Evolutionary conservation across 805 yeast genomes (phyloP), one percentile per base, ranked within the genome.

Genomic region (Candida vartiovaarae): DNA sequence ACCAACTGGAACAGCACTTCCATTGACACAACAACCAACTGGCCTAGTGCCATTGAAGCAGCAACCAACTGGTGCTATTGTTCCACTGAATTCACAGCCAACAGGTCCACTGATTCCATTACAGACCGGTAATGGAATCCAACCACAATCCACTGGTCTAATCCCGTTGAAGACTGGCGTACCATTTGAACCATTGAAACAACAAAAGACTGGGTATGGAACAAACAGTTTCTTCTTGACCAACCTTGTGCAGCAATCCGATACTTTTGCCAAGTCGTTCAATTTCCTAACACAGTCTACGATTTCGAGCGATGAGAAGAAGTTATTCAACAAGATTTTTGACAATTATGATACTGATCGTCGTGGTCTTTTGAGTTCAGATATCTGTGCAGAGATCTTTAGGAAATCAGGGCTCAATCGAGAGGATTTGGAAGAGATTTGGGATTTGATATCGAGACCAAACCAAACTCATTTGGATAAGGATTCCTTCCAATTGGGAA

Each of bases 401-500:
- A 81, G 91, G 41, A 91, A 93, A 66, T 84, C 95, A 24, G 98
- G 98, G 2, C 76, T 93, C 52, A 73, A 81, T 43, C 78, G 96
- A 63, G 72, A 79, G n/a, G 97, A 93, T 55, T 71, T 91, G 47
- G 98, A 90, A 63, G 71, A 78, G 32, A 86, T 93, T 49, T 93
- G 99, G 99, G 86, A 80, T 41, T 71, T 91, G 50, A 78, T 90
- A 40, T 96, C 93, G 61, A 76, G 83, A 15, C 81, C 84, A 42
- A 87, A 91, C 62, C 75, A 84, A 45, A 96, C 98, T 2, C 82
- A 79, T 61, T 76, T 91, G 51, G 89, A 88, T 62, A 81, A 80
- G 56, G 96, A 91, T 62, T 96, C 90, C 63, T 93, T 91, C 68
- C 86, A 95, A 0, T 91, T 91, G 40, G 97, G 98, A 26, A 93